Conservation (phyloP, 257 asterid genomes). For the Gardenia jasminoides region DNA sequence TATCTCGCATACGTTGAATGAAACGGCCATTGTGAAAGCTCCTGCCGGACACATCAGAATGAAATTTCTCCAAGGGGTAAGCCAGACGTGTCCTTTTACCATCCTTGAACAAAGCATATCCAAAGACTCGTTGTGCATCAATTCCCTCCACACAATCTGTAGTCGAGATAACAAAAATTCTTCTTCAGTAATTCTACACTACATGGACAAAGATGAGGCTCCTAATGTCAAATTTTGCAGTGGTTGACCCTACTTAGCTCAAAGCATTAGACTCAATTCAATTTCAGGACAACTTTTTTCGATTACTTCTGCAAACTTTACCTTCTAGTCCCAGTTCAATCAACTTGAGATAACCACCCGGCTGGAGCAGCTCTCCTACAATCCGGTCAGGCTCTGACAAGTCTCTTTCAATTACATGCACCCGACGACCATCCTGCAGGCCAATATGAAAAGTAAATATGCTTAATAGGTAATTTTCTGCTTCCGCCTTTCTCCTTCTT, state of each 20-base stretch:
- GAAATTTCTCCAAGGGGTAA: conserved; percentile 81
- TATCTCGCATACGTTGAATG: conserved; percentile 81
- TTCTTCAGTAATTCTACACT: background rate
- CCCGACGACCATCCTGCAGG: conserved; percentile 76
- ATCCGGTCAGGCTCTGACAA: conserved; percentile 85
- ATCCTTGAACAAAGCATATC: conserved; percentile 90
- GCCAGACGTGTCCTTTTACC: conserved; percentile 77
- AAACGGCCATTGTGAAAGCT: conserved; percentile 95
- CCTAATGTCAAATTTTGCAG: background rate
- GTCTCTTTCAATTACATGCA: conserved; percentile 82
- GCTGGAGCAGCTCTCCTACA: conserved; percentile 94
- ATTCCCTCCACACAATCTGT: conserved; percentile 83
- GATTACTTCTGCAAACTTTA: conserved; percentile 20
- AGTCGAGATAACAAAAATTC: conserved; percentile 9
- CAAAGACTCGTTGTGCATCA: conserved; percentile 89
- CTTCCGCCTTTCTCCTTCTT: background rate
- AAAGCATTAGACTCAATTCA: background rate
- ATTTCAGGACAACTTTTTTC: background rate
- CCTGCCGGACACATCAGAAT: conserved; percentile 82
- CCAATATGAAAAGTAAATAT: conserved; percentile 8
- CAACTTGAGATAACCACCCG: conserved; percentile 90
- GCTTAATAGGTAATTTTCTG: background rate
- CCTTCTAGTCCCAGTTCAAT: conserved; percentile 84
- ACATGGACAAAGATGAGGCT: background rate
- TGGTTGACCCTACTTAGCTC: background rate